Evolutionary conservation across 129 eudicot genomes (phyloP), one percentile per base, ranked within the genome.

Genomic region (Deinandra increscens): DNA sequence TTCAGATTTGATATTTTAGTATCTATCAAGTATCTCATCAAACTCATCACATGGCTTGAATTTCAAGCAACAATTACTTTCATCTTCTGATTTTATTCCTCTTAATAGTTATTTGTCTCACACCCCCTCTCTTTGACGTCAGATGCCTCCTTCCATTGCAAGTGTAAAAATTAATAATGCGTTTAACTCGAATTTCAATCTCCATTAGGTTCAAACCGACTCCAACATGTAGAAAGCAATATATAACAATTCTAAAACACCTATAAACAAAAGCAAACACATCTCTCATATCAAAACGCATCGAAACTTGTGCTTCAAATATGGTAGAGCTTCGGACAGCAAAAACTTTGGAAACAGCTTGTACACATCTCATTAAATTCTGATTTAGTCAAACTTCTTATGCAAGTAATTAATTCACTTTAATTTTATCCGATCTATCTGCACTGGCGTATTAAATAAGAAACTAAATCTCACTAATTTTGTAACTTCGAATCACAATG

Each of bases 301-400:
- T 68, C 49, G 36, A 51, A 34, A 36, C 36, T 51, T 36, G 49
- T 34, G 48, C 73, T 68, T 51, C 36, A 9, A 68, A 13, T 7
- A 50, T 7, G 9, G 36, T 68, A 10, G 61, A 22, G 49, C 41
- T 49, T 18, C 0, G 3, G 13, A 49, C 31, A 68, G 45, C 18
- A 19, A 17, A 34, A 49, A 51, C 34, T 51, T 34, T 9, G 7
- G 3, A 50, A 51, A 33, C 46, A 48, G 3, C 10, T 22, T 33
- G 18, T 33, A 68, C 11, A 34, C 49, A 51, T 68, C 18, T 34
- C 62, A 50, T 17, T 68, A 68, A 26, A 38, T 70, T 55, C 23
- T 7, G 38, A 13, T 50, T 36, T 29, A 8, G 53, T 70, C 75
- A 39, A 55, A 55, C 64, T 36, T 26, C 14, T 38, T 53, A 60